Percentiles rank a stretch among this genome's conserved stretches.
Evolutionary conservation across 2,329 filamentous ascomycete species (phyloP).

Genomic region (Xylariaceae sp.): DNA sequence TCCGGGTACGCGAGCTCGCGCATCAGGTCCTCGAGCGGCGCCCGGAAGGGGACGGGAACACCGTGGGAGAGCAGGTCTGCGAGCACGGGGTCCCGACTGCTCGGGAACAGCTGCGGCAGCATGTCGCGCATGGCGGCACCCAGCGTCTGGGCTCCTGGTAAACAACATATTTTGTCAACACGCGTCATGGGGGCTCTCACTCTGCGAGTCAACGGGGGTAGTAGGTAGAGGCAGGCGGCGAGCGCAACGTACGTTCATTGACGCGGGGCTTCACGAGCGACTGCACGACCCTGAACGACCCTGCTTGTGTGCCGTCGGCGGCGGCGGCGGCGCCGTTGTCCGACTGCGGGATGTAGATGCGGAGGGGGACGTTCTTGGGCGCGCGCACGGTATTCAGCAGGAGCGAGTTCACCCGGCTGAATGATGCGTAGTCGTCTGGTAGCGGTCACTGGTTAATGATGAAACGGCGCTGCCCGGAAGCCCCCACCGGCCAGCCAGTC

Average conservation of each 20-base stretch:
- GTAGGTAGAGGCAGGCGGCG: slow-evolving; percentile 1
- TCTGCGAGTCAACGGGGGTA: too few relatives aligned
- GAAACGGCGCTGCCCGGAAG: neutral
- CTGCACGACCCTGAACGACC: slow-evolving; percentile 67
- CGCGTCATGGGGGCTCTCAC: too few relatives aligned
- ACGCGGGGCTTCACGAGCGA: slow-evolving; percentile 50
- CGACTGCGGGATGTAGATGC: slow-evolving; percentile 72
- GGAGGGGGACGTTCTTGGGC: slow-evolving; percentile 77
- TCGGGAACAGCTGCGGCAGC: slow-evolving; percentile 79
- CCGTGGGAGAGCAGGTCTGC: slow-evolving; percentile 84
- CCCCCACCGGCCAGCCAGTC: too few relatives aligned
- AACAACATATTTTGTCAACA: too few relatives aligned
- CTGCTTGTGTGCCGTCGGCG: slow-evolving; percentile 27
- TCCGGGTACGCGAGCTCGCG: slow-evolving; percentile 80
- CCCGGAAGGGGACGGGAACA: slow-evolving; percentile 69
- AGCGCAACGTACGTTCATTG: slow-evolving; percentile 27
- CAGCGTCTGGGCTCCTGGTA: slow-evolving; percentile 51
- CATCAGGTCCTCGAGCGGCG: slow-evolving; percentile 76
- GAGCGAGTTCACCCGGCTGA: slow-evolving; percentile 65
- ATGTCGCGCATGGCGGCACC: slow-evolving; percentile 69
- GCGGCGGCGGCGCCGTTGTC: slow-evolving; percentile 22
- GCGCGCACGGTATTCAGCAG: slow-evolving; percentile 69
- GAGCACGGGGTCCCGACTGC: slow-evolving; percentile 72
- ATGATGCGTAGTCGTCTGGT: slow-evolving; percentile 64
- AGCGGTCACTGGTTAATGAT: neutral